Evolutionary conservation across 2,329 filamentous ascomycete genomes (phyloP), one percentile per base, ranked within the genome.

Genomic region (Pseudogymnoascus sp.): DNA sequence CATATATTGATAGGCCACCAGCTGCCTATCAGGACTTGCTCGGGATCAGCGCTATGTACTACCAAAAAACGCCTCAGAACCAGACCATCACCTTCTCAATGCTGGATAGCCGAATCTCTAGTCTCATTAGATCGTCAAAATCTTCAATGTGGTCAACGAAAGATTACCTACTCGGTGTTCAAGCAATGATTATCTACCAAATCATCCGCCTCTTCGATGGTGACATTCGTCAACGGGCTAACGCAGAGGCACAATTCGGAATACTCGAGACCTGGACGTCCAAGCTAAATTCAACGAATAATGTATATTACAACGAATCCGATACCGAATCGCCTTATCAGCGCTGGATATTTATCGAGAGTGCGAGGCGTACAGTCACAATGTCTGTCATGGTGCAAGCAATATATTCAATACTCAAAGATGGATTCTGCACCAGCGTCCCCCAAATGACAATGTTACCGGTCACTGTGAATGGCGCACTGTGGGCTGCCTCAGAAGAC

Each of bases 271-370:
- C 42, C 4, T 73, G 71, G 72, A 70, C 70, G 5, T 56, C 60
- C 11, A 60, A 63, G 11, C 59, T 72, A 18, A 63, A 66, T 16
- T 47, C 61, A 5, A 59, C 28, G 16, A 65, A 65, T 37, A 38
- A 47, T 35, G 5, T 14, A 35, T 35, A 35, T 25, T 42, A 64
- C 44, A 31, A 11, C 16, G 31, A 50, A 35, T 23, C 61, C 11
- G 31, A 42, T 18, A 47, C 23, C 18, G 33, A 16, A 23, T 25
- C 60, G 4, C 44, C 56, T 2, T 66, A 63, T 63, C 64, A 67
- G 37, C 61, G 64, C 21, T 76, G 74, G 73, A 63, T 75, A 5
- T 42, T 75, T n/a, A 62, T 69, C 7, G 74, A 75, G 64, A 73
- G 71, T 44, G 69, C 73, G 21, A 66, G 74, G 16, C 70, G 74